Conservation (phyloP, 768 basidiomycete species). For the Tricholoma flavovirens region DNA sequence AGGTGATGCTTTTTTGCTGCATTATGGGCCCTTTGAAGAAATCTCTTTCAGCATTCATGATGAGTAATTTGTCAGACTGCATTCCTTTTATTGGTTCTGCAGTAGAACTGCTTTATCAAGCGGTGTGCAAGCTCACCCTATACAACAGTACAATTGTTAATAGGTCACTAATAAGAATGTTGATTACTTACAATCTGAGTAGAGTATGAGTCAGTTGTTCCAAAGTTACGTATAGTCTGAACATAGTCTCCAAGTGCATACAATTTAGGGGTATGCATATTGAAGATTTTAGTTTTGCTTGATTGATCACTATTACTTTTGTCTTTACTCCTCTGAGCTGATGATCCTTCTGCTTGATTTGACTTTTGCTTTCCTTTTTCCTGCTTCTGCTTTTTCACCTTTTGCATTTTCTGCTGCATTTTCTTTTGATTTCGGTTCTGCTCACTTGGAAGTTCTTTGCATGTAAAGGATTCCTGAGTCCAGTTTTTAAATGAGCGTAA, state of each 20-base stretch:
- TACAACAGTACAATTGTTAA: background rate
- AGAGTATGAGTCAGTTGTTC: background rate
- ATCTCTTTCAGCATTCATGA: conserved; percentile 4
- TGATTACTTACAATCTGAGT: background rate
- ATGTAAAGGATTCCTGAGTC: background rate
- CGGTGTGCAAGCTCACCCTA: conserved; percentile 13
- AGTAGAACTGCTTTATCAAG: conserved; percentile 4
- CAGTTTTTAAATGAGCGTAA: conserved; percentile 18
- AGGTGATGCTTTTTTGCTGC: background rate
- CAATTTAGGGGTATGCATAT: background rate
- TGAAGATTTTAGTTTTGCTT: background rate
- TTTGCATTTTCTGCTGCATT: background rate
- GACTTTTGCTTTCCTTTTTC: background rate
- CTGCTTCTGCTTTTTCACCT: background rate
- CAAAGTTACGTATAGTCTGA: background rate
- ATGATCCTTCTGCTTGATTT: background rate
- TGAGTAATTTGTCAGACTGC: conserved; percentile 7
- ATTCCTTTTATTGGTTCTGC: conserved; percentile 4
- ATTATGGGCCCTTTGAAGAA: background rate
- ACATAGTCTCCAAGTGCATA: background rate
- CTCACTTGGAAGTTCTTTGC: background rate
- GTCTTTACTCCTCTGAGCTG: background rate
- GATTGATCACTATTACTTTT: background rate
- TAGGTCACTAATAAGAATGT: background rate
- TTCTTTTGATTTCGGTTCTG: background rate